These are phyloP conservation scores for Hydnum rufescens DNA, from an alignment of 768 basidiomycete genomes.

Conservation along the genomic window DNA sequence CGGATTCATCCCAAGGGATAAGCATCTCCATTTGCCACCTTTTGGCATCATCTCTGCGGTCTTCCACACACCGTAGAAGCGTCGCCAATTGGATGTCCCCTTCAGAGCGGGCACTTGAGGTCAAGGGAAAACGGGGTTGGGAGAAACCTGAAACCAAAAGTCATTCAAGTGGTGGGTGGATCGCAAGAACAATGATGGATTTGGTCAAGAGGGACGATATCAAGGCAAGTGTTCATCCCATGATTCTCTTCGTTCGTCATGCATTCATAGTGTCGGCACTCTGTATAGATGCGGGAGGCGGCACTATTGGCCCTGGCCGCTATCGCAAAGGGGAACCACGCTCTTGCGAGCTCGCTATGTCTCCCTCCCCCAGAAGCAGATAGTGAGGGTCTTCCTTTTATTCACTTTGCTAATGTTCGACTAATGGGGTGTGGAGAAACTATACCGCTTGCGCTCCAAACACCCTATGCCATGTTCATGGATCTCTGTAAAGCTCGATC, in stretches of 20 bases:
- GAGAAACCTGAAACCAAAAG: conserved; percentile 34
- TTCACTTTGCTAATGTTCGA: too few relatives aligned
- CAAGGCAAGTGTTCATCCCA: conserved; percentile 24
- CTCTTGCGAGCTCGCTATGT: neutral
- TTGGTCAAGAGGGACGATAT: conserved; percentile 32
- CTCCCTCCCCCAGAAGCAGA: neutral
- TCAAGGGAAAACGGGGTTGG: conserved; percentile 49
- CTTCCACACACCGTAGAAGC: conserved; percentile 1
- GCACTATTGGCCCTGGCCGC: conserved; percentile 43
- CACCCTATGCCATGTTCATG: neutral
- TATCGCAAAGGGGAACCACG: conserved; percentile 39
- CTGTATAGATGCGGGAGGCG: conserved; percentile 40
- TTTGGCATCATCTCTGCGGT: conserved; percentile 3
- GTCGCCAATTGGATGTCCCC: conserved; percentile 7
- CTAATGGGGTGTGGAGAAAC: too few relatives aligned
- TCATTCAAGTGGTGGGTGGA: conserved; percentile 38
- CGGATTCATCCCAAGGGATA: neutral
- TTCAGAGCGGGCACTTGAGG: conserved; percentile 21
- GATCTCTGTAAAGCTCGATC: neutral
- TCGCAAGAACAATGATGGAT: conserved; percentile 29
- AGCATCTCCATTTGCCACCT: conserved; percentile 3
- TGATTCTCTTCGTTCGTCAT: neutral
- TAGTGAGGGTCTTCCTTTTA: neutral
- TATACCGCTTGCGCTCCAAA: neutral
- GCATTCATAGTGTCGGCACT: neutral